A percentile compares a stretch with the other conserved stretches of the same genome.
phyloP scores from a whole-genome alignment of 2,329 filamentous ascomycete genomes.

The Paecilomyces formosus region DNA sequence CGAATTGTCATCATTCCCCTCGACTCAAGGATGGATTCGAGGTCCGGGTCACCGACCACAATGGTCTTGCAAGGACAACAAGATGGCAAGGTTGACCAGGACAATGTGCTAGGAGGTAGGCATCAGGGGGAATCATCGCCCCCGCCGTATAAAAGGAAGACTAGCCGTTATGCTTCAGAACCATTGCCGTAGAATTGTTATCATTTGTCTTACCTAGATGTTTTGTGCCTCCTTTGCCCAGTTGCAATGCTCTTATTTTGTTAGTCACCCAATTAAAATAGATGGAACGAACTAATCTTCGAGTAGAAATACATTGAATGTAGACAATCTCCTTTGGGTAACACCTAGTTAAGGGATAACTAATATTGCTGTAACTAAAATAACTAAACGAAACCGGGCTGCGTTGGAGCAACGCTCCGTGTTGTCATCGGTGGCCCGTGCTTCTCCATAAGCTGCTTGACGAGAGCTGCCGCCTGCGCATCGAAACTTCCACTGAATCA shows the following conservation, averaged over 20 bases:
- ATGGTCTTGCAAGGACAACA: neutral
- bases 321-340: too few species aligned
- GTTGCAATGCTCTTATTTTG: neutral
- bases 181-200: neutral
- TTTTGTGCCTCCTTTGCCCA: neutral
- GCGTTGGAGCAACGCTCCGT: neutral
- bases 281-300: too few species aligned
- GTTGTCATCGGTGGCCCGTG: neutral
- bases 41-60: neutral
- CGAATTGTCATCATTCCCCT: constrained; percentile 21
- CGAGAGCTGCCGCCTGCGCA: neutral
- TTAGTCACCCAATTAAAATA: neutral
- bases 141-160: neutral
- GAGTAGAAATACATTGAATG: too few species aligned
- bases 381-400: too few species aligned
- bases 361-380: too few species aligned
- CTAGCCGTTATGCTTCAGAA: neutral
- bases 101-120: neutral
- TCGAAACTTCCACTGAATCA: neutral
- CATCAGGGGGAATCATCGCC: neutral
- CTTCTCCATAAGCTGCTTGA: neutral
- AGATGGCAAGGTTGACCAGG: neutral
- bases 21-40: neutral
- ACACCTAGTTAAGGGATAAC: too few species aligned
- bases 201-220: neutral